phyloP scores from a whole-genome alignment of 75 land plant genomes.

The Adiantum capillusveneris region DNA sequence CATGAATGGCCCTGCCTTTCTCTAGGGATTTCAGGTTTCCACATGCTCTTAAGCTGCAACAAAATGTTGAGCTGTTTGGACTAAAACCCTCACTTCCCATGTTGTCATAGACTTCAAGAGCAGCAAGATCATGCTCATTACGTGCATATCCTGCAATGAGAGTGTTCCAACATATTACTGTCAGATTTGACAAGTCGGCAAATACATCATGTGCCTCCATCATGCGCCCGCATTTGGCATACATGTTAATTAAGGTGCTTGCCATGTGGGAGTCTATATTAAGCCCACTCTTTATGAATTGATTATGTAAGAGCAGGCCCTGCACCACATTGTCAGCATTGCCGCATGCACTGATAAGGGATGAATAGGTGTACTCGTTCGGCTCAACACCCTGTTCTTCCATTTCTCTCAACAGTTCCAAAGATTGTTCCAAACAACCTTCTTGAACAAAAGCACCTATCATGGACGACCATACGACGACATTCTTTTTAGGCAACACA shows the following conservation, averaged over 20 bases:
- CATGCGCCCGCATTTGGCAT: constrained; percentile 12
- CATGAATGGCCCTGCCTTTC: constrained; percentile 9
- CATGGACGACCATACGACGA: constrained; percentile 60
- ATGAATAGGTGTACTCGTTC: neutral
- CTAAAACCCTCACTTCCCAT: constrained; percentile 9
- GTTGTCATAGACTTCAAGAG: neutral
- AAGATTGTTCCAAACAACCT: constrained; percentile 7
- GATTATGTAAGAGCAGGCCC: constrained; percentile 9
- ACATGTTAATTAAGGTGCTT: constrained; percentile 6
- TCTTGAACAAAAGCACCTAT: constrained; percentile 24
- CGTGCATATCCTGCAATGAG: constrained; percentile 13
- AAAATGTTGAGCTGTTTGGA: constrained; percentile 5
- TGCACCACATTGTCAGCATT: neutral
- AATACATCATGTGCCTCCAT: constrained; percentile 8
- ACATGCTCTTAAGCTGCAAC: constrained; percentile 10
- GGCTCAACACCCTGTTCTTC: neutral
- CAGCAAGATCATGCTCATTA: constrained; percentile 5
- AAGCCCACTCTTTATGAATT: constrained; percentile 9
- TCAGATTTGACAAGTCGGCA: constrained; percentile 3
- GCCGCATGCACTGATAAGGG: constrained; percentile 1
- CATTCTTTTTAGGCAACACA: constrained; percentile 37
- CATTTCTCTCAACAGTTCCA: constrained; percentile 3
- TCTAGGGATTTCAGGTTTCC: neutral
- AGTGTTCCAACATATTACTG: constrained; percentile 6
- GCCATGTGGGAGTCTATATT: neutral